These are phyloP conservation scores for Ailanthus altissimus DNA, from an alignment of 345 rosid genomes.

Conservation along the genomic window DNA sequence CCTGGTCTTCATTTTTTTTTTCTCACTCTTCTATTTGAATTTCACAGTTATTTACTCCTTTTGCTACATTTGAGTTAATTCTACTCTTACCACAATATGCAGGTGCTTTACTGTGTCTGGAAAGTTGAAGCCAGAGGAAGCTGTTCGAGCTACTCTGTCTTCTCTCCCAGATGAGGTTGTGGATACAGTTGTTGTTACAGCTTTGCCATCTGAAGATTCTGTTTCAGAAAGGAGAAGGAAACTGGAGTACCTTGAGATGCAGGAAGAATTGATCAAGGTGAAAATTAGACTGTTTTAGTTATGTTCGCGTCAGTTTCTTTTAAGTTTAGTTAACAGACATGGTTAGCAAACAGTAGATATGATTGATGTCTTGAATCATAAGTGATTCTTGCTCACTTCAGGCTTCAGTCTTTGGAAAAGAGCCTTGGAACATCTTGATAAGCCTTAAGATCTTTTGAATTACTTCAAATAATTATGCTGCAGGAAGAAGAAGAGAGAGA, in stretches of 20 bases:
- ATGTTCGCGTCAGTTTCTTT: background rate
- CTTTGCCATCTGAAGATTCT: slow-evolving; percentile 90
- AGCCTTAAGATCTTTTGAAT: background rate
- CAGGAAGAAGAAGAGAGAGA: slow-evolving; percentile 89
- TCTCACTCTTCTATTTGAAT: background rate
- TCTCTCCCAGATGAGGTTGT: slow-evolving; percentile 98
- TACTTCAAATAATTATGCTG: slow-evolving; percentile 28
- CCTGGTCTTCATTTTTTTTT: background rate
- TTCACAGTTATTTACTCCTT: background rate
- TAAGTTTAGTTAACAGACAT: background rate
- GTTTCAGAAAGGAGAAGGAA: slow-evolving; percentile 91
- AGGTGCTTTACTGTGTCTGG: slow-evolving; percentile 88
- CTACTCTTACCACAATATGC: slow-evolving; percentile 21
- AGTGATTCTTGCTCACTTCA: background rate
- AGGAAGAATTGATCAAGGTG: slow-evolving; percentile 94
- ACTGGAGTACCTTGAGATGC: slow-evolving; percentile 87
- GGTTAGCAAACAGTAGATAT: background rate
- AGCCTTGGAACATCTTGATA: slow-evolving; percentile 6
- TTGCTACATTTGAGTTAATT: slow-evolving; percentile 14
- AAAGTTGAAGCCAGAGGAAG: slow-evolving; percentile 83
- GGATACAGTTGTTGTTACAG: slow-evolving; percentile 82
- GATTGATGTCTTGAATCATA: background rate
- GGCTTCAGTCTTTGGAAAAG: background rate
- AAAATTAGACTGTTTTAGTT: slow-evolving; percentile 21
- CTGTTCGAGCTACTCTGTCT: slow-evolving; percentile 85